phyloP scores from a whole-genome alignment of 768 basidiomycete genomes.

The Roridomyces roridus region DNA sequence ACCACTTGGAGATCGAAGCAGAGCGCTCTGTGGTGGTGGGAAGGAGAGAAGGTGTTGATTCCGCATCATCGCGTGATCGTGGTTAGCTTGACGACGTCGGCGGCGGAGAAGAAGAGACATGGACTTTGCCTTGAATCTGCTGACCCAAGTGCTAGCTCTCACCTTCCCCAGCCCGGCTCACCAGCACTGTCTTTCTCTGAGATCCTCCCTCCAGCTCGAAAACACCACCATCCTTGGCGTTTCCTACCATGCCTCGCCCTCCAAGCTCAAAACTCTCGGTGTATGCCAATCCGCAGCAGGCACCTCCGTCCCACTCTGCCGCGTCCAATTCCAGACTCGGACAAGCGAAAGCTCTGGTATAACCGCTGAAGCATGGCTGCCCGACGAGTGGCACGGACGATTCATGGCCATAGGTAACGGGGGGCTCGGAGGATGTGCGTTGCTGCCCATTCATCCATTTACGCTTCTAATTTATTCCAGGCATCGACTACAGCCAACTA shows the following conservation, averaged over 20 bases:
- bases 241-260: neutral
- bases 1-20: no score
- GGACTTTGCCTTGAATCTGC: no score
- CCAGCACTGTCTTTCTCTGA: slow-evolving; percentile 1
- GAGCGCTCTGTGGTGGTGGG: no score
- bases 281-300: neutral
- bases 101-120: no score
- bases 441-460: neutral
- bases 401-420: slow-evolving; percentile 15
- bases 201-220: neutral
- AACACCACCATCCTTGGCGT: slow-evolving; percentile 10
- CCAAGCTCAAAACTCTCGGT: neutral
- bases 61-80: no score
- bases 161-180: no score
- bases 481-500: slow-evolving; percentile 25
- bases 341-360: slow-evolving; percentile 3
- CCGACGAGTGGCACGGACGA: slow-evolving; percentile 16
- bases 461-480: slow-evolving; percentile 8
- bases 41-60: no score
- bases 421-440: slow-evolving; percentile 12
- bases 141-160: no score
- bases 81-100: no score
- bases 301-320: slow-evolving; percentile 2
- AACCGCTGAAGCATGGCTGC: slow-evolving; percentile 7
- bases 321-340: slow-evolving; percentile 10